A percentile compares a stretch with the other conserved stretches of the same genome.
Conservation (phyloP, 345 rosid species). For the Gossypium australe region DNA sequence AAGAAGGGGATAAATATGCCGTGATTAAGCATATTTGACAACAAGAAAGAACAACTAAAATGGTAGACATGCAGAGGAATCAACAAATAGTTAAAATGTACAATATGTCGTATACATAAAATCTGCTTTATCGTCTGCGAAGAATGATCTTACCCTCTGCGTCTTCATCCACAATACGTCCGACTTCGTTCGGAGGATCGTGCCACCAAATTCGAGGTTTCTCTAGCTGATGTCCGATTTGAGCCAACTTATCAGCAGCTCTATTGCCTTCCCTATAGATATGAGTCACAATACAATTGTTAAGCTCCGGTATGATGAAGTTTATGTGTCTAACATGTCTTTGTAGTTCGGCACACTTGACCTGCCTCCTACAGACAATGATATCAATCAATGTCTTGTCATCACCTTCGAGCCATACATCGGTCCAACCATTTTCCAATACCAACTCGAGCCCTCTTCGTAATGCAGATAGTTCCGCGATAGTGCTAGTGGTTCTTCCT, state of each 20-base stretch:
- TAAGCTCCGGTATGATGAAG: conserved; percentile 45
- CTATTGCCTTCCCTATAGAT: conserved; percentile 71
- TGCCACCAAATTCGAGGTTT: conserved; percentile 54
- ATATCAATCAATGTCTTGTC: conserved; percentile 59
- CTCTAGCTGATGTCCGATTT: conserved; percentile 51
- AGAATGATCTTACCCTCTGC: conserved; percentile 56
- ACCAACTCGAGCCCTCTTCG: conserved; percentile 66
- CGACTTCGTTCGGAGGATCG: conserved; percentile 52
- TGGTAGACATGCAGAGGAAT: background rate
- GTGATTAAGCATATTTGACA: background rate
- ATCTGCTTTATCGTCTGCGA: conserved; percentile 30
- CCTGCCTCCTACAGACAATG: conserved; percentile 36
- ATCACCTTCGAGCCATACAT: conserved; percentile 85
- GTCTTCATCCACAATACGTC: conserved; percentile 60
- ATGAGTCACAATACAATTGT: conserved; percentile 50
- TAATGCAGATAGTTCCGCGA: conserved; percentile 71
- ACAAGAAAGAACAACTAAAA: background rate
- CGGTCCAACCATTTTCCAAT: conserved; percentile 58
- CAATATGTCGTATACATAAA: background rate
- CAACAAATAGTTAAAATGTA: background rate
- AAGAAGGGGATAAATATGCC: background rate
- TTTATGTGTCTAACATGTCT: conserved; percentile 42
- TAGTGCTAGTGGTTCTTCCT: conserved; percentile 56
- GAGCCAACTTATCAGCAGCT: conserved; percentile 68
- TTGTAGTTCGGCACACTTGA: conserved; percentile 42